Conservation (phyloP, 129 eudicot genomes). For the Flaveria bidentis region DNA sequence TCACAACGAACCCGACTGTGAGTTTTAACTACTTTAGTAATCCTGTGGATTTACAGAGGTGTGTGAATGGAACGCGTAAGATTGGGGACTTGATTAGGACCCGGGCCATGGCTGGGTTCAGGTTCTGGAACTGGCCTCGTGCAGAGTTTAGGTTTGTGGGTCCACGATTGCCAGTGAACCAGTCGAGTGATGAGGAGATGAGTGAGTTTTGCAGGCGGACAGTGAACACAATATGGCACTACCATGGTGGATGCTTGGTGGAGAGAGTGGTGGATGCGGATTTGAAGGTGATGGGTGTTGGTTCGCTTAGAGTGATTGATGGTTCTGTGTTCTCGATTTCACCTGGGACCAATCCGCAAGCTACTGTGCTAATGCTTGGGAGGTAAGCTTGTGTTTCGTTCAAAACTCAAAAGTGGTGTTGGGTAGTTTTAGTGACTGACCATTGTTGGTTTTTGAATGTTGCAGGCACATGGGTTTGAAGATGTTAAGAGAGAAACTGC, state of each 20-base stretch:
- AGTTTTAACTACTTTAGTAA: conserved; percentile 78
- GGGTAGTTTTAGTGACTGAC: background rate
- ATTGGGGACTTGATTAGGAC: conserved; percentile 60
- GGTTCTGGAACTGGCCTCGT: conserved; percentile 53
- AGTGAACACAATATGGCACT: conserved; percentile 90
- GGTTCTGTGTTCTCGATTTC: conserved; percentile 71
- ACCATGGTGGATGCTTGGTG: conserved; percentile 88
- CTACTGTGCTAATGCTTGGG: conserved; percentile 88
- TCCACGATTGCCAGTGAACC: conserved; percentile 52
- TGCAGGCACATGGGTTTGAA: conserved; percentile 70
- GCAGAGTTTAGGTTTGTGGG: conserved; percentile 73
- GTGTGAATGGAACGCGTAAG: conserved; percentile 71
- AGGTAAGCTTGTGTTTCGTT: conserved; percentile 43
- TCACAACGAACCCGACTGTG: conserved; percentile 61
- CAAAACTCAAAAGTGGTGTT: background rate
- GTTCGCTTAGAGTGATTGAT: conserved; percentile 75
- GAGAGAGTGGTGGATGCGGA: conserved; percentile 77
- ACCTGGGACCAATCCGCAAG: conserved; percentile 97
- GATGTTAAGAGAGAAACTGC: conserved; percentile 51
- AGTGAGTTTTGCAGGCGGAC: conserved; percentile 69
- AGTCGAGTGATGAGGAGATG: conserved; percentile 53
- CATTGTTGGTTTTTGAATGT: conserved; percentile 18
- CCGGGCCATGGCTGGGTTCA: conserved; percentile 61
- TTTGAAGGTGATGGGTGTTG: conserved; percentile 61
- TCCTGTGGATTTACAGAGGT: conserved; percentile 59